phyloP scores from a whole-genome alignment of 108 stramenopile genomes.

The Ochromonas danica region DNA sequence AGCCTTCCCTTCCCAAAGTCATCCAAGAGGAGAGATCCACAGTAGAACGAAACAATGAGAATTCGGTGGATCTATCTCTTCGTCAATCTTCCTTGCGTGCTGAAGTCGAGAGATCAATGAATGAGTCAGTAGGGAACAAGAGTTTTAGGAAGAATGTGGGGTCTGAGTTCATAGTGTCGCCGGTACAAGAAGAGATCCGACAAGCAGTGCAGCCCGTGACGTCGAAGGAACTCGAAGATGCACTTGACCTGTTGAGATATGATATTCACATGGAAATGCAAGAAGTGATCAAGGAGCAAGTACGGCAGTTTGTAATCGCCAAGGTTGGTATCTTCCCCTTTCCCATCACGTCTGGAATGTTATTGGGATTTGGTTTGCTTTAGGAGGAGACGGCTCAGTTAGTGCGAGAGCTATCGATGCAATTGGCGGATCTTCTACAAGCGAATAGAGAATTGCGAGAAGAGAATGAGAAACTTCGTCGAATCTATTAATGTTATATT shows the following conservation, averaged over 20 bases:
- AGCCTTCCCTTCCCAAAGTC: too few species aligned
- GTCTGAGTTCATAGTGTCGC: too few species aligned
- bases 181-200: too few species aligned
- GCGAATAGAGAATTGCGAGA: conserved; percentile 30
- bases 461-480: conserved; percentile 24
- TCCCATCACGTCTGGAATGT: neutral
- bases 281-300: conserved; percentile 28
- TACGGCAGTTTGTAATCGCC: conserved; percentile 23
- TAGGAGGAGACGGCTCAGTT: conserved; percentile 32
- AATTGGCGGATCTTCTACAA: conserved; percentile 1
- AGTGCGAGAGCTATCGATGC: neutral
- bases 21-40: too few species aligned
- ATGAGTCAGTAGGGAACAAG: too few species aligned
- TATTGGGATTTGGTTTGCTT: neutral
- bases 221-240: conserved; percentile 6
- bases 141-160: too few species aligned
- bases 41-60: too few species aligned
- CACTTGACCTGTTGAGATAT: conserved; percentile 22
- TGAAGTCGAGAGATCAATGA: too few species aligned
- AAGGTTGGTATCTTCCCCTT: conserved; percentile 16
- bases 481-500: conserved; percentile 8
- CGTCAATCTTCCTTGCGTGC: too few species aligned
- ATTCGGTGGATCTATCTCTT: too few species aligned
- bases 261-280: conserved; percentile 32
- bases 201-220: conserved; percentile 8